A percentile compares a stretch with the other conserved stretches of the same genome.
These are phyloP conservation scores for Talaromyces proteolyticus DNA, from an alignment of 495 filamentous ascomycete genomes.

Conservation along the genomic window DNA sequence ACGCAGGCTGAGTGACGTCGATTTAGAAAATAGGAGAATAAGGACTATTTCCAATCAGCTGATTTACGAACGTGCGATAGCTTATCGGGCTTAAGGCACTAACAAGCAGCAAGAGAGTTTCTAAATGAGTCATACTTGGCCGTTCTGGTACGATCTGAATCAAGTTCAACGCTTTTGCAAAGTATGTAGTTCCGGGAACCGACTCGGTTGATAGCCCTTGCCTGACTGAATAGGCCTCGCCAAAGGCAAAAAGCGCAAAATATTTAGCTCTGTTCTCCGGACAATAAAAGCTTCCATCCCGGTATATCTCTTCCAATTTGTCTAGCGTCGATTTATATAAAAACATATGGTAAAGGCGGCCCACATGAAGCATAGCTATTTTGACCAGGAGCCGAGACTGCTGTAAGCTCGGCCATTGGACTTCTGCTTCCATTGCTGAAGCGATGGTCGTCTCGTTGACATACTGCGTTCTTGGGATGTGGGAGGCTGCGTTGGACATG, in stretches of 20 bases:
- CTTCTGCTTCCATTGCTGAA: conserved; percentile 22
- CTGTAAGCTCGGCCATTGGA: conserved; percentile 33
- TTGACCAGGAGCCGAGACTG: conserved; percentile 35
- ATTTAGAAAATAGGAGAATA: conserved; percentile 41
- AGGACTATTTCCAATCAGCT: conserved; percentile 16
- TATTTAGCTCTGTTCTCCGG: conserved; percentile 35
- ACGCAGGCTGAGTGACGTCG: conserved; percentile 37
- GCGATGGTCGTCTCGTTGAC: conserved; percentile 30
- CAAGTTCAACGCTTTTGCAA: conserved; percentile 34
- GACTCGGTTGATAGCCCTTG: conserved; percentile 27
- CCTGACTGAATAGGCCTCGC: conserved; percentile 35
- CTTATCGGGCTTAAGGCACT: too few species aligned
- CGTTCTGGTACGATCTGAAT: conserved; percentile 35
- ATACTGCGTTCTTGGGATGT: conserved; percentile 37
- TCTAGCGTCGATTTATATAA: conserved; percentile 36
- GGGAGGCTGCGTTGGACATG: conserved; percentile 27
- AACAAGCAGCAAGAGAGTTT: conserved; percentile 34
- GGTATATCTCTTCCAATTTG: conserved; percentile 38
- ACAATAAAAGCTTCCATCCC: conserved; percentile 26
- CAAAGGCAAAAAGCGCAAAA: conserved; percentile 39
- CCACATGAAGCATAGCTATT: conserved; percentile 35
- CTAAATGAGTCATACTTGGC: conserved; percentile 35
- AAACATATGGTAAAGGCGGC: conserved; percentile 34
- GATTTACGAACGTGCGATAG: too few species aligned
- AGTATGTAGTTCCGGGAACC: conserved; percentile 38